Evolutionary conservation across 805 yeast species (phyloP).

Genomic region (Wickerhamomyces queroliae): DNA sequence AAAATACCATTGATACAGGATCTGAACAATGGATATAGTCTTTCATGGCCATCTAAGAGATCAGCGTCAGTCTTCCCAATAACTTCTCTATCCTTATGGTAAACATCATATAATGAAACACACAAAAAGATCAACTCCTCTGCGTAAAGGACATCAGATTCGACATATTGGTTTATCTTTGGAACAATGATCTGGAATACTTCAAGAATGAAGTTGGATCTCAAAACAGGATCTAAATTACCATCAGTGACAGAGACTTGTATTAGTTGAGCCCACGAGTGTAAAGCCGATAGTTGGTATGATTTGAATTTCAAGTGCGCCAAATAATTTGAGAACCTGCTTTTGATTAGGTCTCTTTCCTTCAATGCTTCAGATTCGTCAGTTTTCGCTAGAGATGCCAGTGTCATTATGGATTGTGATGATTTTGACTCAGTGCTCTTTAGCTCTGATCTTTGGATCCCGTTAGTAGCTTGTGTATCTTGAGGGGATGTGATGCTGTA

Average conservation of each 20-base stretch:
- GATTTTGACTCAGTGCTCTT: constrained; percentile 10
- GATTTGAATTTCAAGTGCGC: constrained; percentile 42
- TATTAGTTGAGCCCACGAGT: constrained; percentile 79
- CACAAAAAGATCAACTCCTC: constrained; percentile 74
- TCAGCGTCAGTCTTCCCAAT: constrained; percentile 27
- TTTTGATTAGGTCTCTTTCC: constrained; percentile 22
- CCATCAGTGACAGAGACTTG: constrained; percentile 68
- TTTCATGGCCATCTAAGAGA: constrained; percentile 38
- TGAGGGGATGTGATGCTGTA: constrained; percentile 16
- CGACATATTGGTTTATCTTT: constrained; percentile 68
- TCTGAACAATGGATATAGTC: constrained; percentile 64
- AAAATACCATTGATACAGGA: constrained; percentile 71
- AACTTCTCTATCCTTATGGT: constrained; percentile 39
- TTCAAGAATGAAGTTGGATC: constrained; percentile 64
- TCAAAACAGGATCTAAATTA: constrained; percentile 34
- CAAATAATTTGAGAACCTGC: constrained; percentile 38
- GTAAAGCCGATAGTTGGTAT: constrained; percentile 56
- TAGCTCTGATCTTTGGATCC: constrained; percentile 13
- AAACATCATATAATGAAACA: constrained; percentile 61
- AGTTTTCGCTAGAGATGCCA: constrained; percentile 16
- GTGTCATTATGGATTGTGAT: constrained; percentile 7
- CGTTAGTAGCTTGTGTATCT: constrained; percentile 10
- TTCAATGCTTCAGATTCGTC: constrained; percentile 16
- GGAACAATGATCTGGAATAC: constrained; percentile 74
- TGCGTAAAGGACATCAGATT: constrained; percentile 57